These are phyloP conservation scores for Lactarius evosmus DNA, from an alignment of 768 basidiomycete genomes.

Conservation along the genomic window DNA sequence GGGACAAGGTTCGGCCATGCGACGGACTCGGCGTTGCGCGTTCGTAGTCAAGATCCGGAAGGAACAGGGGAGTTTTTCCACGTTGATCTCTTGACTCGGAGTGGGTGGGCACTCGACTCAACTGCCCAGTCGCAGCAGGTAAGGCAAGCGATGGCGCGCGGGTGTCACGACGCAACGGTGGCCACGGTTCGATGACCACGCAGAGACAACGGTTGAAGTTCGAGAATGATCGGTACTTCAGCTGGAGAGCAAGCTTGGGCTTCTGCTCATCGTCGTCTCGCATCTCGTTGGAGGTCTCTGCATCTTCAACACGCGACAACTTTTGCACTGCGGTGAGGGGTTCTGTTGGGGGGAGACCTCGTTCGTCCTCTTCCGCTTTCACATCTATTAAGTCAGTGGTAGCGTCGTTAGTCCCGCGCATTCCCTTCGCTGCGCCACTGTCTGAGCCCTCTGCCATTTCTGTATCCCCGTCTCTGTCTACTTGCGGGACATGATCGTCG, in stretches of 20 bases:
- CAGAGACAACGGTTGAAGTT: constrained; percentile 73
- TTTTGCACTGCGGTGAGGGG: not conserved
- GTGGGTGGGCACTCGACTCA: constrained; percentile 37
- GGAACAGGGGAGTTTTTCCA: constrained; percentile 65
- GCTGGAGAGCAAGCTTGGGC: constrained; percentile 63
- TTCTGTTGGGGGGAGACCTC: constrained; percentile 2
- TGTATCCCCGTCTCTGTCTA: constrained; percentile 2
- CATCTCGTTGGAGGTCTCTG: constrained; percentile 42
- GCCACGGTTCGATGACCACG: constrained; percentile 81
- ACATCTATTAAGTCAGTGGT: not conserved
- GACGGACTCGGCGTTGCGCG: constrained; percentile 40
- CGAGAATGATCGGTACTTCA: constrained; percentile 67
- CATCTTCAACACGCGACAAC: constrained; percentile 28
- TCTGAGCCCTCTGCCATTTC: constrained; percentile 2
- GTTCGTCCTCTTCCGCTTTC: constrained; percentile 16
- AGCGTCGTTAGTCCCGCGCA: not conserved
- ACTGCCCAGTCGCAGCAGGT: constrained; percentile 33
- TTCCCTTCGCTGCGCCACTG: not conserved
- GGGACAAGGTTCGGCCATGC: constrained; percentile 34
- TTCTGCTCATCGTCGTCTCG: constrained; percentile 65
- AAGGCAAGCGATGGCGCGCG: constrained; percentile 36
- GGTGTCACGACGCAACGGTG: constrained; percentile 43
- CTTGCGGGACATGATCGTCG: not conserved
- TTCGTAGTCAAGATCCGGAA: constrained; percentile 58
- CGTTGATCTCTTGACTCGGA: constrained; percentile 36